phyloP scores from a whole-genome alignment of 257 asterid species.

The Vinca minor region DNA sequence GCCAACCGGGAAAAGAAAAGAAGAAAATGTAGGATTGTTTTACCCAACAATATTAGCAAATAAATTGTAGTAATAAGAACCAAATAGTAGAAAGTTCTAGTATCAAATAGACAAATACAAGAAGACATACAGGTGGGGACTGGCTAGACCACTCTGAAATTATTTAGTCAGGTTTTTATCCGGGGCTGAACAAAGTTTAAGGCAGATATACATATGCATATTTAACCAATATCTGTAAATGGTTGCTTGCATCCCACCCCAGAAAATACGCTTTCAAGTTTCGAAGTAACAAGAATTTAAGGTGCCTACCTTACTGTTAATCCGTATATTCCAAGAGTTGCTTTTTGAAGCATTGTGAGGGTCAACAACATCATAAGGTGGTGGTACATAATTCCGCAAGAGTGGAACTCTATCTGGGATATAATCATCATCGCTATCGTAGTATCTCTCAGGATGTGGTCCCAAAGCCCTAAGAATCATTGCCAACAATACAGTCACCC shows the following conservation, averaged over 20 bases:
- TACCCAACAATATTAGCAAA: background rate
- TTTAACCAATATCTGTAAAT: background rate
- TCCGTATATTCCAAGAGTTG: constrained; percentile 60
- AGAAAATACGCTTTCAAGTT: background rate
- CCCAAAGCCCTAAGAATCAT: constrained; percentile 86
- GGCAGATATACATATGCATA: background rate
- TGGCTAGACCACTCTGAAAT: background rate
- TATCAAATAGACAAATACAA: background rate
- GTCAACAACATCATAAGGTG: constrained; percentile 49
- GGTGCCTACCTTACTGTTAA: constrained; percentile 59
- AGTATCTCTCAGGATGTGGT: constrained; percentile 63
- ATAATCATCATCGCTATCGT: constrained; percentile 90
- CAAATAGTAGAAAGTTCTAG: background rate
- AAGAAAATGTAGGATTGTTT: background rate
- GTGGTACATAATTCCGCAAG: constrained; percentile 65
- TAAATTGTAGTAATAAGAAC: background rate
- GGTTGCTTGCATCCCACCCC: background rate
- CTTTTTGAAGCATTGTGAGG: constrained; percentile 48
- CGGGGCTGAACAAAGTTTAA: background rate
- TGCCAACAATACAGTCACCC: constrained; percentile 57
- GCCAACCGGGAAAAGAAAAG: background rate
- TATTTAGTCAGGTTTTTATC: background rate
- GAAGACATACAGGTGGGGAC: background rate
- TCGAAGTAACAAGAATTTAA: background rate
- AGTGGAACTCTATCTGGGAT: constrained; percentile 77